Conservation (phyloP, 208 protist genomes). For the Trypanosoma congolense region DNA sequence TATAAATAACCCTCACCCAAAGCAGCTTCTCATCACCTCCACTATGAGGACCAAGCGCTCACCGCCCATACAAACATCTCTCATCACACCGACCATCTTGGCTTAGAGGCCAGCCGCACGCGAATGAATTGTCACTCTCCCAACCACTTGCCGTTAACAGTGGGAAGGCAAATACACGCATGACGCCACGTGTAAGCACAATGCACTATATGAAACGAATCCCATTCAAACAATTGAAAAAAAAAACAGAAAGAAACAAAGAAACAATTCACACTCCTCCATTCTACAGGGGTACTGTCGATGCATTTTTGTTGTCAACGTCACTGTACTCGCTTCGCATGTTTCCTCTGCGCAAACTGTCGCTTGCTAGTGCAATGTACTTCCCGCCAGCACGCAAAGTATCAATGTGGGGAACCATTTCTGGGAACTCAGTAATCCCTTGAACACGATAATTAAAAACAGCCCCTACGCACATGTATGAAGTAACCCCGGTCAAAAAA, state of each 20-base stretch:
- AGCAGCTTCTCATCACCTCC: no score
- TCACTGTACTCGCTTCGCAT: constrained; percentile 20
- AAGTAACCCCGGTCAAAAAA: constrained; percentile 20
- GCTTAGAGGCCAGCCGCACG: no score
- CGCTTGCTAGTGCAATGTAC: constrained; percentile 10
- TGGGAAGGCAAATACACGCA: no score
- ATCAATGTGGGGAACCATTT: constrained; percentile 64
- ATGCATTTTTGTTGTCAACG: constrained; percentile 13
- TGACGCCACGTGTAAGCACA: no score
- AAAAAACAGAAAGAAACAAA: neutral
- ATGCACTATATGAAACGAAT: no score
- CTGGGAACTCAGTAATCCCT: constrained; percentile 56
- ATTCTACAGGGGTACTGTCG: constrained; percentile 1
- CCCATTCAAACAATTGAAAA: no score
- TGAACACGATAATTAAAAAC: constrained; percentile 57
- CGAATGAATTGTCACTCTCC: no score
- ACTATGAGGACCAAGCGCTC: no score
- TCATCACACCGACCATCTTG: no score
- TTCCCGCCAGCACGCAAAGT: constrained; percentile 25
- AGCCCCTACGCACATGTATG: constrained; percentile 42
- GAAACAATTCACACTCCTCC: neutral
- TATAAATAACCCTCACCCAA: no score
- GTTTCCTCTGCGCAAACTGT: constrained; percentile 2
- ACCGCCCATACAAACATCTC: no score
- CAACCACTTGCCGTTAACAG: no score